phyloP scores from a whole-genome alignment of 2,329 filamentous ascomycete species.

The Lachnellula subtilissima region DNA sequence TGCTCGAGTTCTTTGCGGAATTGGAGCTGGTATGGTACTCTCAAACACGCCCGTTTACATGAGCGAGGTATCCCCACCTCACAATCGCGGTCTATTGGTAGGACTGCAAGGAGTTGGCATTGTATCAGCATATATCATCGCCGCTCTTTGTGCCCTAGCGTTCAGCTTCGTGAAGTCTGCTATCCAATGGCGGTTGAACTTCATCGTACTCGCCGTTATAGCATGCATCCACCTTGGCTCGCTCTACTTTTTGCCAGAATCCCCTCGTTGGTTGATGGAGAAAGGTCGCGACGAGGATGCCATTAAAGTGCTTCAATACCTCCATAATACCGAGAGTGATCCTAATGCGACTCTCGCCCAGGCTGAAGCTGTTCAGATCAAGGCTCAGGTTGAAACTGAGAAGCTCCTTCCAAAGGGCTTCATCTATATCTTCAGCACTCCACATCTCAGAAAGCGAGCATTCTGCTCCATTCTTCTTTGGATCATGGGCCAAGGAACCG shows the following conservation, averaged over 20 bases:
- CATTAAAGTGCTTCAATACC: conserved; percentile 44
- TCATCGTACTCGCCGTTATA: conserved; percentile 20
- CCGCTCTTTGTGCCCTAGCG: conserved; percentile 9
- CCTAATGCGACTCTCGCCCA: conserved; percentile 19
- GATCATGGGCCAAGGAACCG: conserved; percentile 31
- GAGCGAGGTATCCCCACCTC: conserved; percentile 27
- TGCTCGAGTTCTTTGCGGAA: background rate
- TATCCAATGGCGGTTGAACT: conserved; percentile 27
- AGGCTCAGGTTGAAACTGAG: conserved; percentile 26
- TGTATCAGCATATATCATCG: conserved; percentile 25
- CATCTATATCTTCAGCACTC: conserved; percentile 27
- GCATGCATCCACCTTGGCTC: conserved; percentile 14
- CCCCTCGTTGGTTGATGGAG: conserved; percentile 65
- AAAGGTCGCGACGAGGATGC: conserved; percentile 54
- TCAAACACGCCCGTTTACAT: conserved; percentile 20
- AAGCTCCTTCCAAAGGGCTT: conserved; percentile 23
- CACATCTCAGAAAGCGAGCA: conserved; percentile 26
- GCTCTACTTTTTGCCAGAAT: conserved; percentile 54
- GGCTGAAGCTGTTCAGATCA: conserved; percentile 28
- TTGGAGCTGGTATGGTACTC: conserved; percentile 10
- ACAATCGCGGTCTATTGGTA: conserved; percentile 28
- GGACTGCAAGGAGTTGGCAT: conserved; percentile 32
- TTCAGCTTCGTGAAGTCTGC: conserved; percentile 23
- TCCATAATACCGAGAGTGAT: conserved; percentile 31
- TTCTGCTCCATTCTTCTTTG: conserved; percentile 29